Percentiles rank a stretch among this genome's conserved stretches.
Conservation (phyloP, 208 protist genomes). For the Trypanosoma avium region DNA sequence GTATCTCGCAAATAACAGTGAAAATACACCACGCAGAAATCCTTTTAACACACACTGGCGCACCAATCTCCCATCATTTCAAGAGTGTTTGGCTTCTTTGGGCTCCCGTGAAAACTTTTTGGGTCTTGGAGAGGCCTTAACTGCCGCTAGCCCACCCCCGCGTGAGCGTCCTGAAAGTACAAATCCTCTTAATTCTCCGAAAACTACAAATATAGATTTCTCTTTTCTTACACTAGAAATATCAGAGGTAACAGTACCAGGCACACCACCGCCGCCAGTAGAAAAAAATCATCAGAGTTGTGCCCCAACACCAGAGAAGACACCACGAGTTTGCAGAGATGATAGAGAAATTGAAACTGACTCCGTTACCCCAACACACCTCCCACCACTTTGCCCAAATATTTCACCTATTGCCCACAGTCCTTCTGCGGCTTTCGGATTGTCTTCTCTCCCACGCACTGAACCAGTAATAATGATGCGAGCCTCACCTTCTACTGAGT, state of each 20-base stretch:
- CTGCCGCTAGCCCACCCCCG: slow-evolving; percentile 7
- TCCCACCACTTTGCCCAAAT: slow-evolving; percentile 23
- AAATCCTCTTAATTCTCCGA: background rate
- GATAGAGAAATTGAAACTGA: background rate
- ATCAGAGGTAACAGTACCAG: slow-evolving; percentile 17
- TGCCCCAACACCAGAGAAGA: slow-evolving; percentile 4
- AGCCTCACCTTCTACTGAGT: background rate
- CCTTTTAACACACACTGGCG: slow-evolving; percentile 21
- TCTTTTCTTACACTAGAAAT: slow-evolving; percentile 28
- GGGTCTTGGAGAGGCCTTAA: slow-evolving; percentile 20
- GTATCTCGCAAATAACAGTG: no score
- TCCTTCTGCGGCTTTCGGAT: background rate
- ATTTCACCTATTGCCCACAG: slow-evolving; percentile 28
- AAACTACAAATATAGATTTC: slow-evolving; percentile 9
- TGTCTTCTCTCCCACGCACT: slow-evolving; percentile 21
- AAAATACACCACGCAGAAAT: slow-evolving; percentile 20
- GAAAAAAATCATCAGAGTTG: slow-evolving; percentile 12
- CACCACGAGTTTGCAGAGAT: slow-evolving; percentile 7
- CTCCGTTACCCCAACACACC: background rate
- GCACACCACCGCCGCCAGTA: slow-evolving; percentile 22
- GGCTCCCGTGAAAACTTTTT: slow-evolving; percentile 15
- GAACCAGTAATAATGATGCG: slow-evolving; percentile 11
- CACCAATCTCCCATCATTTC: slow-evolving; percentile 26
- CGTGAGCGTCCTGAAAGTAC: background rate
- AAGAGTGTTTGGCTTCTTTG: slow-evolving; percentile 17